Conservation (phyloP, 2,329 filamentous ascomycete species). For the Hypoxylon sp. region DNA sequence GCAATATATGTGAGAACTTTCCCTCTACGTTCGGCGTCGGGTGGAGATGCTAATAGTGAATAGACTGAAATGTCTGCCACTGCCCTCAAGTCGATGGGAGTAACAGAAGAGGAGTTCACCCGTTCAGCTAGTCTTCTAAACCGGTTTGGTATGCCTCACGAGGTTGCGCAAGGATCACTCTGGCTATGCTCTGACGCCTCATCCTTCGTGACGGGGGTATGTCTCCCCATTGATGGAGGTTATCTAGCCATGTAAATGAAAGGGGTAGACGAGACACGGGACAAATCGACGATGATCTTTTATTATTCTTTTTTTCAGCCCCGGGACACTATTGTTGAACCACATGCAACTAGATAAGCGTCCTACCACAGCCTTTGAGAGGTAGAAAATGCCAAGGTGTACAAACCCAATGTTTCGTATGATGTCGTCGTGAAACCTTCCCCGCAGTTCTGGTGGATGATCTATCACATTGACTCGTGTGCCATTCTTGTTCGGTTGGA, state of each 20-base stretch:
- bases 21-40: not conserved
- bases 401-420: not conserved
- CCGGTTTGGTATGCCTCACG: conserved; percentile 48
- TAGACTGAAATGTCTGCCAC: conserved; percentile 47
- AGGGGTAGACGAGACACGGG: not conserved
- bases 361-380: not conserved
- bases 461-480: conserved; percentile 17
- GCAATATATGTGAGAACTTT: conserved; percentile 42
- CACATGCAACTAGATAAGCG: not conserved
- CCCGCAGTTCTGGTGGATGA: conserved; percentile 7
- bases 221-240: conserved; percentile 54
- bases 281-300: not conserved
- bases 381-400: not conserved
- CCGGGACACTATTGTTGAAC: not conserved
- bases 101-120: conserved; percentile 44
- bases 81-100: conserved; percentile 43
- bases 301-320: not conserved
- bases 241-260: conserved; percentile 32
- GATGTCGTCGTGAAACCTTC: not conserved
- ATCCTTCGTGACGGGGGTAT: conserved; percentile 54
- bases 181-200: conserved; percentile 55
- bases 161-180: conserved; percentile 55
- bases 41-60: conserved; percentile 2
- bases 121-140: conserved; percentile 36
- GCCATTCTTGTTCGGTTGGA: not conserved